Evolutionary conservation across 2,329 filamentous ascomycete species (phyloP), one percentile per base, ranked within the genome.

Genomic region (Penicillium psychrosexuale): DNA sequence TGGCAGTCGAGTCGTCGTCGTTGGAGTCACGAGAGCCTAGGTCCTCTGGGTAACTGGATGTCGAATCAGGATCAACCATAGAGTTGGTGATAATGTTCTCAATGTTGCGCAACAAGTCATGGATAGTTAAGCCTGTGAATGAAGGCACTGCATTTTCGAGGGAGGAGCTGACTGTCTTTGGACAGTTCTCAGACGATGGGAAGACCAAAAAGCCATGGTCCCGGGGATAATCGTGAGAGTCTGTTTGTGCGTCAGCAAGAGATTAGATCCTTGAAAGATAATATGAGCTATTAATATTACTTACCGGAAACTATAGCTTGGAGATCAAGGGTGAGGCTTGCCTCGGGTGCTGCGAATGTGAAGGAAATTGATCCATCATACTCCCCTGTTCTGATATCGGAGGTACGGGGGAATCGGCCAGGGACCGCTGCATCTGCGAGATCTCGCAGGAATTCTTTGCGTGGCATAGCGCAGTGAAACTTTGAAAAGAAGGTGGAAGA

Each of bases 331-430:
- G 52, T 43, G 5, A 57, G 50, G 11, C 42, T 36, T 13, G 45
- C 15, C 17, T 8, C 19, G 6, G 67, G 64, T 22, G 65, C 52
- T 33, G 73, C 72, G 39, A 80, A 89, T 5, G 72, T 77, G 68
- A 93, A 88, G 13, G 80, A 80, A 53, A 95, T 78, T 53, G 89
- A 84, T 47, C 88, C 89, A 69, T 93, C 88, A 31, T 88, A 86
- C 5, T 86, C 84, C 15, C 88, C 88, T 34, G 77, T 75, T 33
- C 75, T 73, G 24, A 96, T 74, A 33, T 78, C 67, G 45, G 73
- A 73, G 45, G 94, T 76, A 46, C 79, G 73, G 1, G 74, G 59
- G 44, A 84, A 75, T 3, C 64, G 64, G 19, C 72, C 66, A 38
- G 67, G 64, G 13, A 65, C 57, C 7, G 71, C 73, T 8, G 72